These are phyloP conservation scores for Periconia sp. DNA, from an alignment of 2,329 filamentous ascomycete genomes.

Conservation along the genomic window DNA sequence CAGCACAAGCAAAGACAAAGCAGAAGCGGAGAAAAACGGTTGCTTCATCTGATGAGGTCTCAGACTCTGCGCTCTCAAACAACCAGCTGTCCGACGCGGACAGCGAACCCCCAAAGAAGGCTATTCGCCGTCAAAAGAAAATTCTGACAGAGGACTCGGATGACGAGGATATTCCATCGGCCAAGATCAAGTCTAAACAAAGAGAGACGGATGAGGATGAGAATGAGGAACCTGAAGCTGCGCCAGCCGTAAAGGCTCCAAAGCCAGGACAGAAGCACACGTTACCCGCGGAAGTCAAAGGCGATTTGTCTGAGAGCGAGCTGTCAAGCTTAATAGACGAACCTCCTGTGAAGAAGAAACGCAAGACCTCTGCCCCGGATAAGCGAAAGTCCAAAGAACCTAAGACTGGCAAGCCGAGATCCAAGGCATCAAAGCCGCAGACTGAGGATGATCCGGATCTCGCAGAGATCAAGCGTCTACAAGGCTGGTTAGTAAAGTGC, in stretches of 20 bases:
- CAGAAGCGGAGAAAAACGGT: slow-evolving; percentile 38
- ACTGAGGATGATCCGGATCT: slow-evolving; percentile 64
- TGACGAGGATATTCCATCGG: slow-evolving; percentile 24
- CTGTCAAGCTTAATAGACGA: slow-evolving; percentile 83
- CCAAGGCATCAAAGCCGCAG: slow-evolving; percentile 50
- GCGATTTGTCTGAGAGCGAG: slow-evolving; percentile 62
- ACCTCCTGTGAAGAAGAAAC: slow-evolving; percentile 65
- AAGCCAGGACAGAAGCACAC: slow-evolving; percentile 12
- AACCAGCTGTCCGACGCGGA: slow-evolving; percentile 29
- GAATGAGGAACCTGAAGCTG: slow-evolving; percentile 17
- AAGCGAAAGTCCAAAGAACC: slow-evolving; percentile 34
- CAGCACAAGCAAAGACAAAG: slow-evolving; percentile 33
- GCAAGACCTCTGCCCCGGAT: slow-evolving; percentile 39
- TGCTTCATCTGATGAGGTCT: slow-evolving; percentile 36
- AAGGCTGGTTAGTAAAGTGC: slow-evolving; percentile 86
- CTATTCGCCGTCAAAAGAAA: slow-evolving; percentile 29
- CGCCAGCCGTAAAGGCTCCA: slow-evolving; percentile 14
- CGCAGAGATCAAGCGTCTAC: slow-evolving; percentile 84
- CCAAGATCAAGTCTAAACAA: slow-evolving; percentile 12
- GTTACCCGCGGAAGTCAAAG: slow-evolving; percentile 18
- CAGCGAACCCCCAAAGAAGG: slow-evolving; percentile 33
- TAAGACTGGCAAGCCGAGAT: slow-evolving; percentile 39
- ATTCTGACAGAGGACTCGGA: slow-evolving; percentile 37
- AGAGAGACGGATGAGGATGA: slow-evolving; percentile 24
- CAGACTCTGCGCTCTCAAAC: slow-evolving; percentile 30